These are phyloP conservation scores for Annulohypoxylon bovei DNA, from an alignment of 495 filamentous ascomycete species.

Conservation along the genomic window DNA sequence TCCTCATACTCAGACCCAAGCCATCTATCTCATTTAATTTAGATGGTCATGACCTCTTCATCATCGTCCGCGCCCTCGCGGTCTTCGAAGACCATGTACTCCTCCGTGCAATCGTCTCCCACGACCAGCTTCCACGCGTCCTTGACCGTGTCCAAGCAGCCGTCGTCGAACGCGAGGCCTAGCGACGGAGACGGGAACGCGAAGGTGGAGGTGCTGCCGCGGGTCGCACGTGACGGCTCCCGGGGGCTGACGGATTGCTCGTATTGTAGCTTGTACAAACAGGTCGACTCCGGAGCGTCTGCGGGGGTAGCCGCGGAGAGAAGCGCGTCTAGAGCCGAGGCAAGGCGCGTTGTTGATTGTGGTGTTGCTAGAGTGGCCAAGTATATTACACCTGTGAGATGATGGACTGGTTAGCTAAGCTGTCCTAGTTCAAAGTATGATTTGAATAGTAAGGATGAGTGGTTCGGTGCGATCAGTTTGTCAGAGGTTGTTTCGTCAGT, in stretches of 20 bases:
- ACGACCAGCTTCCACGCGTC: slow-evolving; percentile 71
- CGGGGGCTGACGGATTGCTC: slow-evolving; percentile 31
- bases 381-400: slow-evolving; percentile 75
- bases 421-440: background rate
- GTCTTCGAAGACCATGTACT: slow-evolving; percentile 74
- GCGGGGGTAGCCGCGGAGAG: slow-evolving; percentile 53
- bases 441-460: slow-evolving; percentile 27
- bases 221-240: slow-evolving; percentile 39
- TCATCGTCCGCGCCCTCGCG: slow-evolving; percentile 60
- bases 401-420: slow-evolving; percentile 55
- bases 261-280: slow-evolving; percentile 35
- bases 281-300: slow-evolving; percentile 43
- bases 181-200: slow-evolving; percentile 64
- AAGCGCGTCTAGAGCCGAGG: slow-evolving; percentile 65
- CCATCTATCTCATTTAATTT: background rate
- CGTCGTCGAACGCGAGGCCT: slow-evolving; percentile 76
- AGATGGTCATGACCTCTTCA: slow-evolving; percentile 49
- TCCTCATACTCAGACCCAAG: background rate
- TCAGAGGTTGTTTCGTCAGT: slow-evolving; percentile 88
- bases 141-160: slow-evolving; percentile 66
- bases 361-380: slow-evolving; percentile 61
- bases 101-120: slow-evolving; percentile 58
- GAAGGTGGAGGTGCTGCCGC: slow-evolving; percentile 43
- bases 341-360: slow-evolving; percentile 55
- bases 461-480: slow-evolving; percentile 75